Evolutionary conservation across 2,329 filamentous ascomycete genomes (phyloP), one percentile per base, ranked within the genome.

Genomic region (Thelonectria rubi): DNA sequence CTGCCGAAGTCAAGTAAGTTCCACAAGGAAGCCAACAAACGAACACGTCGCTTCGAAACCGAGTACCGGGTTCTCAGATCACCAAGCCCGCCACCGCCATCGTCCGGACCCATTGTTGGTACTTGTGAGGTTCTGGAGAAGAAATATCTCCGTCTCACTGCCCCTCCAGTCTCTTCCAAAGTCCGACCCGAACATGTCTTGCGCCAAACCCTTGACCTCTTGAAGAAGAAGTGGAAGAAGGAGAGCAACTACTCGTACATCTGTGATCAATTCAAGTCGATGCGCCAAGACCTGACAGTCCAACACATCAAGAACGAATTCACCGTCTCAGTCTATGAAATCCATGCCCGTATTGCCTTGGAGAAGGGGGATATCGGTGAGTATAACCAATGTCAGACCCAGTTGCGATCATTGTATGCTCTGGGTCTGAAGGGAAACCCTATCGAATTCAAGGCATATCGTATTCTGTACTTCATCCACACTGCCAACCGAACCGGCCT

Each of bases 311-410:
- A 93, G 80, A 97, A 93, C 78, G 92, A 96, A 55, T 98, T 99
- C 76, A 98, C 95, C 24, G 94, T 98, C 66, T 91, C 87, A 65
- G 95, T 97, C 49, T 99, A 99, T 79, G 95, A 99, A 81, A 96
- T 94, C 64, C 95, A 99, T 80, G 95, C 94, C 66, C 90, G 95
- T 63, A 98, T 99, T 80, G 95, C 95, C 69, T 84, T 99, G 79
- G 94, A 99, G 80, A 97, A 96, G 86, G 93, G 92, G 81, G 95
- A 99, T 84, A 88, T 98, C 83, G 94, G 95, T 99, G 95, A 99
- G 95, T 99, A 99, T 95, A 99, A 99, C 84, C 95, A 99, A 86
- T 99, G 95, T 80, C 95, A 99, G 84, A 98, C 95, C 74, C 95
- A 99, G 82, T 85, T 99, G 76, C 92, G 93, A 79, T 93, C 91